A percentile compares a stretch with the other conserved stretches of the same genome.
These are phyloP conservation scores for Raffaelea ambrosiae DNA, from an alignment of 2,329 filamentous ascomycete genomes.

Conservation along the genomic window DNA sequence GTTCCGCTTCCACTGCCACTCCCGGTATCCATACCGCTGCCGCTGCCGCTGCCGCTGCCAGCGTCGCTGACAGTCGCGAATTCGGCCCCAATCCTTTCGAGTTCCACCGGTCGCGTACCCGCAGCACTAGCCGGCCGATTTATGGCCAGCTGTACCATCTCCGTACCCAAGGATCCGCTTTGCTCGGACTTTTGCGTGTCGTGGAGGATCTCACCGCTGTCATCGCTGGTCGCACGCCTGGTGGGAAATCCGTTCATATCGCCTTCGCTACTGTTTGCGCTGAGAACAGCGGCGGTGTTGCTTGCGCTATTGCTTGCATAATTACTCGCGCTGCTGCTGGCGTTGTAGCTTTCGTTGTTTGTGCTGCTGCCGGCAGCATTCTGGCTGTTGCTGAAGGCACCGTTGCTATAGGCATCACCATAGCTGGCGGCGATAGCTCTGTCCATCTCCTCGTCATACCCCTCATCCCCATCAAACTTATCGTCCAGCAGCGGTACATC, in stretches of 20 bases:
- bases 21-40: not conserved
- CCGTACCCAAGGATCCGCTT: constrained; percentile 1
- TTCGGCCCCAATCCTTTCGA: not conserved
- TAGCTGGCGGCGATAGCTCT: too few relatives aligned
- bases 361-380: too few relatives aligned
- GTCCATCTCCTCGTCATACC: not conserved
- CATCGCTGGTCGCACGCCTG: too few relatives aligned
- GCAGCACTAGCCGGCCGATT: not conserved
- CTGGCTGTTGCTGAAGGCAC: too few relatives aligned
- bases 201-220: not conserved
- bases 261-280: too few relatives aligned
- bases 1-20: not conserved
- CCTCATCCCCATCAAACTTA: constrained; percentile 1
- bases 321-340: too few relatives aligned
- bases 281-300: too few relatives aligned
- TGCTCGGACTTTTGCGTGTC: not conserved
- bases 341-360: too few relatives aligned
- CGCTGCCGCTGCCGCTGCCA: not conserved
- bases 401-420: too few relatives aligned
- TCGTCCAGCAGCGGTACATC: constrained; percentile 8
- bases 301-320: too few relatives aligned
- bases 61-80: not conserved
- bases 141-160: constrained; percentile 12
- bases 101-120: not conserved
- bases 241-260: too few relatives aligned